Evolutionary conservation across 768 basidiomycete genomes (phyloP).

Genomic region (Hygrocybe coccinea): DNA sequence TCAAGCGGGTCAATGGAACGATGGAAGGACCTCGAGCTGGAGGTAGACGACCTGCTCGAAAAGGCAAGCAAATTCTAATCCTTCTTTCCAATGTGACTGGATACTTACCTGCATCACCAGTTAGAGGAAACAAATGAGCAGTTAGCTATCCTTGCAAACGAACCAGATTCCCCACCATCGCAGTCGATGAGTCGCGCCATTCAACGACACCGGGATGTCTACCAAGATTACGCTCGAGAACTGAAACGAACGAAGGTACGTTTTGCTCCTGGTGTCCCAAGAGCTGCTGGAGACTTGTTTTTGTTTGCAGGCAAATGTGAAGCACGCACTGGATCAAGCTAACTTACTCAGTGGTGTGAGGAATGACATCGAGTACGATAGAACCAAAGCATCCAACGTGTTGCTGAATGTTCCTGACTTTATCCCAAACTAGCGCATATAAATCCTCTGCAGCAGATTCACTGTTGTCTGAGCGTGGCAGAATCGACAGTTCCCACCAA

Average conservation of each 20-base stretch:
- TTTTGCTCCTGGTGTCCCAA: neutral
- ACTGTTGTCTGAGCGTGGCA: conserved; percentile 78
- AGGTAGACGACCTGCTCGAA: conserved; percentile 77
- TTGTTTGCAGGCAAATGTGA: conserved; percentile 61
- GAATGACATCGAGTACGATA: conserved; percentile 87
- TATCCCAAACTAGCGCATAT: conserved; percentile 60
- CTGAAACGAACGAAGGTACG: conserved; percentile 78
- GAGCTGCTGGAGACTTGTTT: neutral
- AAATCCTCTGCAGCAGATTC: conserved; percentile 86
- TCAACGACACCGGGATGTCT: conserved; percentile 85
- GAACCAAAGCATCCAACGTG: neutral
- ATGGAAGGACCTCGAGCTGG: conserved; percentile 79
- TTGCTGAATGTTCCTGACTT: neutral
- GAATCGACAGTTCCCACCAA: conserved; percentile 87
- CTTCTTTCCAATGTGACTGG: conserved; percentile 4
- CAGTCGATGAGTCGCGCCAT: conserved; percentile 84
- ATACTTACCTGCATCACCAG: conserved; percentile 38
- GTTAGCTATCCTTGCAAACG: conserved; percentile 60
- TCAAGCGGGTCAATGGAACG: conserved; percentile 64
- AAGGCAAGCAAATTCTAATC: conserved; percentile 50
- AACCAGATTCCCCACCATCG: conserved; percentile 61
- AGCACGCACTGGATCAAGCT: conserved; percentile 77
- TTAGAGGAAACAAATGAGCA: conserved; percentile 84
- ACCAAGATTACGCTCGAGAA: conserved; percentile 83
- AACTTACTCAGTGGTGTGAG: conserved; percentile 87